phyloP scores from a whole-genome alignment of 2,329 filamentous ascomycete genomes.

The Mycosphaerelloides madeirae region DNA sequence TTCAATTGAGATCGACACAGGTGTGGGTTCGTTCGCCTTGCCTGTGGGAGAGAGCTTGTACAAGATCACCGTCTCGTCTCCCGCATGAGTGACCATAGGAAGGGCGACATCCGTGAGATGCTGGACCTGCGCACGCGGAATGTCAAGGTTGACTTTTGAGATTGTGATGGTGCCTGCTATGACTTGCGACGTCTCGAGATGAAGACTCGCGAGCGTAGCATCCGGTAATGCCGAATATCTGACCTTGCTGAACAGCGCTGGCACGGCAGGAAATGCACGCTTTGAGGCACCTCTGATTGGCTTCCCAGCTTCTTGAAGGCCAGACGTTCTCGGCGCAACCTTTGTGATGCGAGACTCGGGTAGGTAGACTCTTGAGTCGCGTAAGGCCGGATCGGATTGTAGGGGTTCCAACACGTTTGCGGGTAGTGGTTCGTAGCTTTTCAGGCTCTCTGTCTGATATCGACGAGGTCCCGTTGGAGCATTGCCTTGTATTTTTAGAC shows the following conservation, averaged over 20 bases:
- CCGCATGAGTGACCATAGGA: constrained; percentile 44
- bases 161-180: constrained; percentile 47
- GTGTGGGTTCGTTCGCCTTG: constrained; percentile 1
- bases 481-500: constrained; percentile 13
- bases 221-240: constrained; percentile 61
- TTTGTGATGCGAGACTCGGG: constrained; percentile 71
- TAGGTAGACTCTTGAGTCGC: constrained; percentile 55
- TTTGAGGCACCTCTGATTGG: constrained; percentile 62
- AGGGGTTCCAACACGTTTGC: constrained; percentile 76
- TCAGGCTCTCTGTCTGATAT: constrained; percentile 59
- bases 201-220: constrained; percentile 25
- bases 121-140: constrained; percentile 56
- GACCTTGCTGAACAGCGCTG: constrained; percentile 67
- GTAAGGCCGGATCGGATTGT: constrained; percentile 51
- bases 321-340: constrained; percentile 63
- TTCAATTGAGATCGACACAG: constrained; percentile 16
- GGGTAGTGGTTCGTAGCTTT: constrained; percentile 63
- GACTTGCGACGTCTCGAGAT: constrained; percentile 26
- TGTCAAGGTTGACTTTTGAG: constrained; percentile 53
- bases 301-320: constrained; percentile 55
- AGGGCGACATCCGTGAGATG: constrained; percentile 15
- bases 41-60: constrained; percentile 44
- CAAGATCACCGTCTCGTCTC: constrained; percentile 71
- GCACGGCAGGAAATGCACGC: constrained; percentile 60
- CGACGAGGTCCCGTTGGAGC: constrained; percentile 49